These are phyloP conservation scores for Trametes gibbosa DNA, from an alignment of 768 basidiomycete species.

Conservation along the genomic window DNA sequence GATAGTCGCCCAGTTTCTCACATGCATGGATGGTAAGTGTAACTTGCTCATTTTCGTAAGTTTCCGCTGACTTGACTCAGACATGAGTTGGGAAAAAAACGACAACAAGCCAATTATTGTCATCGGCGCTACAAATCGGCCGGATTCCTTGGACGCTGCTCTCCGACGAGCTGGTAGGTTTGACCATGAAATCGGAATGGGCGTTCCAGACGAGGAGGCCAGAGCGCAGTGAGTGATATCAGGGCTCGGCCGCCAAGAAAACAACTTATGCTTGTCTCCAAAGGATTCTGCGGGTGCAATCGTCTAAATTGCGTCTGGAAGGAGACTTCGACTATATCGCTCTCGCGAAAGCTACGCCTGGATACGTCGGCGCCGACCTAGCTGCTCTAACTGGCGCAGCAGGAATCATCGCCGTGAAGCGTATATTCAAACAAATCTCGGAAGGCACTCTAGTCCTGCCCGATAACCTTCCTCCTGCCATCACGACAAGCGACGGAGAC, in stretches of 20 bases:
- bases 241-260: not conserved
- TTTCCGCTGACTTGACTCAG: conserved; percentile 40
- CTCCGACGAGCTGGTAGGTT: conserved; percentile 92
- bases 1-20: conserved; percentile 96
- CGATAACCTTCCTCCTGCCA: conserved; percentile 26
- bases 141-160: conserved; percentile 92
- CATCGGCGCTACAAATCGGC: conserved; percentile 94
- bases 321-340: conserved; percentile 85
- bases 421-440: conserved; percentile 77
- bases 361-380: conserved; percentile 95
- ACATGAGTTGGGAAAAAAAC: conserved; percentile 93
- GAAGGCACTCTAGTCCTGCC: conserved; percentile 62
- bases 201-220: conserved; percentile 90
- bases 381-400: conserved; percentile 89
- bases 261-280: not conserved
- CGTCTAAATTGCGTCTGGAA: conserved; percentile 76
- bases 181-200: conserved; percentile 97
- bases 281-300: conserved; percentile 87
- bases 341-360: conserved; percentile 92
- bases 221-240: conserved; percentile 70
- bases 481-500: conserved; percentile 22
- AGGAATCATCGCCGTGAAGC: conserved; percentile 93
- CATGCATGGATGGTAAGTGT: conserved; percentile 93
- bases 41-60: not conserved
- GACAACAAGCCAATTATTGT: conserved; percentile 92